Conservation (phyloP, 2,329 filamentous ascomycete species). For the Drechslerella coelobrocha region DNA sequence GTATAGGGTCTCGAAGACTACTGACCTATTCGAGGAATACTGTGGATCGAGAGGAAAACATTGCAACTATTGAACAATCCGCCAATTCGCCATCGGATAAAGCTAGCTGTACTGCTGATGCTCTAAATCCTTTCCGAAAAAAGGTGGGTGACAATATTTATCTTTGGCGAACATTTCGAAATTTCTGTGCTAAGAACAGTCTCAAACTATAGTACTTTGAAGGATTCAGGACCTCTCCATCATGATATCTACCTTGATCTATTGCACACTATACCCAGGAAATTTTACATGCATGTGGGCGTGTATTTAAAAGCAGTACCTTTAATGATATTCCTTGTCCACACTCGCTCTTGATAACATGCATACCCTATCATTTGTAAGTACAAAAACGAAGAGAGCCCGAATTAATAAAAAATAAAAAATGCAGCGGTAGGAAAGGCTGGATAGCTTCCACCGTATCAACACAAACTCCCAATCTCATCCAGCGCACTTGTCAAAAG, state of each 20-base stretch:
- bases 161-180: too few relatives aligned
- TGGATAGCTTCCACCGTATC: too few relatives aligned
- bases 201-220: slow-evolving; percentile 58
- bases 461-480: slow-evolving; percentile 67
- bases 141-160: slow-evolving; percentile 58
- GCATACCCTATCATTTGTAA: too few relatives aligned
- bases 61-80: slow-evolving; percentile 56
- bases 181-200: slow-evolving; percentile 10
- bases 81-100: slow-evolving; percentile 42
- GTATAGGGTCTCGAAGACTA: slow-evolving; percentile 77
- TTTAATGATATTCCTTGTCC: too few relatives aligned
- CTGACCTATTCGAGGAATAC: slow-evolving; percentile 81
- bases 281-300: too few relatives aligned
- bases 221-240: slow-evolving; percentile 57
- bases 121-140: slow-evolving; percentile 72
- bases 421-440: too few relatives aligned
- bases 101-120: slow-evolving; percentile 67
- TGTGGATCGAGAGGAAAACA: slow-evolving; percentile 59
- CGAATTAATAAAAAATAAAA: too few relatives aligned
- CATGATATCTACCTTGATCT: slow-evolving; percentile 6
- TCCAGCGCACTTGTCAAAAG: slow-evolving; percentile 69
- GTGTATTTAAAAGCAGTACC: background rate
- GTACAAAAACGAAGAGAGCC: background rate
- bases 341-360: too few relatives aligned
- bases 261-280: too few relatives aligned